Evolutionary conservation across 2,329 filamentous ascomycete species (phyloP).

Genomic region (Beauveria scarabaeidicola): DNA sequence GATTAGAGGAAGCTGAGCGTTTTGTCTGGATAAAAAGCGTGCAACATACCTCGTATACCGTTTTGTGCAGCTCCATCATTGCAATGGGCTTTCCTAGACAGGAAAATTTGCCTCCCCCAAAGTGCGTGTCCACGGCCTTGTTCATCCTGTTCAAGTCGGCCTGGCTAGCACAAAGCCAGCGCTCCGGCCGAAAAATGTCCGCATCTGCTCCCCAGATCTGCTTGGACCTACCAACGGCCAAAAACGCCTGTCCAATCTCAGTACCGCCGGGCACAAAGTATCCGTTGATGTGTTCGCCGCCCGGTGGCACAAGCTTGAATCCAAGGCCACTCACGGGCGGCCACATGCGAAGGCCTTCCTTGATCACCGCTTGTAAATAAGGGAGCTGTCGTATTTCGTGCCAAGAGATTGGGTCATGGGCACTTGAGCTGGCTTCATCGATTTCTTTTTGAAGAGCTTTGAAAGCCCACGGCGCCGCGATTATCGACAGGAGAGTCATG

Average conservation of each 20-base stretch:
- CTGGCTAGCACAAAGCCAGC: constrained; percentile 38
- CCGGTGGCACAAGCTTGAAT: constrained; percentile 44
- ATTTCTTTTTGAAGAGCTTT: constrained; percentile 34
- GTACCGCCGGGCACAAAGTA: constrained; percentile 43
- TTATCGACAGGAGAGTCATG: constrained; percentile 41
- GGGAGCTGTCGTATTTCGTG: constrained; percentile 37
- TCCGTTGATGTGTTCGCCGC: constrained; percentile 44
- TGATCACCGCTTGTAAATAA: constrained; percentile 49
- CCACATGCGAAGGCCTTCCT: constrained; percentile 47
- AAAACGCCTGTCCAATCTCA: constrained; percentile 44
- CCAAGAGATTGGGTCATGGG: constrained; percentile 35
- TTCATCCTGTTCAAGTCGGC: constrained; percentile 27
- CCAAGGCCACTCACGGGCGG: constrained; percentile 45
- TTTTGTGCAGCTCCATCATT: constrained; percentile 40
- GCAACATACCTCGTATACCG: constrained; percentile 35
- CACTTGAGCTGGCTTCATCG: constrained; percentile 27
- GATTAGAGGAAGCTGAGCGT: not conserved
- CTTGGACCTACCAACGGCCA: constrained; percentile 42
- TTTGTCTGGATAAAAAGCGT: not conserved
- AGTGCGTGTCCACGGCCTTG: constrained; percentile 32
- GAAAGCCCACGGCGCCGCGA: constrained; percentile 36
- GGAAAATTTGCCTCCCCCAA: constrained; percentile 35
- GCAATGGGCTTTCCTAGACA: constrained; percentile 41
- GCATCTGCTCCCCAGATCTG: constrained; percentile 42
- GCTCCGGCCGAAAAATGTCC: constrained; percentile 43